phyloP scores from a whole-genome alignment of 2,329 filamentous ascomycete genomes.

The Metarhizium robertsii region DNA sequence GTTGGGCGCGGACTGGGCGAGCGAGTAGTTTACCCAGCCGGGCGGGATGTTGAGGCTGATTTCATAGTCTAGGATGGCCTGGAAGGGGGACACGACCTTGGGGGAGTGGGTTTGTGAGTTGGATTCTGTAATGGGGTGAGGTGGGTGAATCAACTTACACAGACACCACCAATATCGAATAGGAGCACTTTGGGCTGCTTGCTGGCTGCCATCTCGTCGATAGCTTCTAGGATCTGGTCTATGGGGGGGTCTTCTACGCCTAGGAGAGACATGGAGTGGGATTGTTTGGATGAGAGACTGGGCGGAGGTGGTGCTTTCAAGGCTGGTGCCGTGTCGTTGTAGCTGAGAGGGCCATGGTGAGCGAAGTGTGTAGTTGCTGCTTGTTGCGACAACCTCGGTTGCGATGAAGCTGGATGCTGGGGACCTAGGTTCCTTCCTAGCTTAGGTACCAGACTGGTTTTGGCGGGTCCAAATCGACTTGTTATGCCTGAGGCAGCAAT shows the following conservation, averaged over 20 bases:
- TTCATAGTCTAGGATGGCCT: conserved; percentile 89
- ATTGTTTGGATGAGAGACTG: background rate
- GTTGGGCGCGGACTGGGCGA: conserved; percentile 65
- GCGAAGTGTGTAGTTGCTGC: background rate
- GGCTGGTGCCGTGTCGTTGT: background rate
- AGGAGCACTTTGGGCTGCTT: conserved; percentile 64
- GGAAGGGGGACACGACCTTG: conserved; percentile 83
- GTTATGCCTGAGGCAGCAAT: too few species aligned
- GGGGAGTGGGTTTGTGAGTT: background rate
- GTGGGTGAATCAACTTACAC: conserved; percentile 55
- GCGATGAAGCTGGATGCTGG: background rate
- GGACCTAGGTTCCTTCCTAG: too few species aligned
- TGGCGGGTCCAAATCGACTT: too few species aligned
- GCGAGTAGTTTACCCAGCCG: conserved; percentile 87
- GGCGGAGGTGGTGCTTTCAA: background rate
- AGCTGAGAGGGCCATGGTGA: background rate
- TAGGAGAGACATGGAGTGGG: background rate
- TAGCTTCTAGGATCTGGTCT: conserved; percentile 19
- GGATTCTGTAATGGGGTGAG: background rate
- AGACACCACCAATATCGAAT: conserved; percentile 95
- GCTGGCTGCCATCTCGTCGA: conserved; percentile 30
- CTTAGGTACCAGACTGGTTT: too few species aligned
- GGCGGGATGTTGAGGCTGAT: conserved; percentile 63
- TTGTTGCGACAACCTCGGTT: background rate
- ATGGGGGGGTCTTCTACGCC: conserved; percentile 4